A percentile compares a stretch with the other conserved stretches of the same genome.
Evolutionary conservation across 768 basidiomycete species (phyloP).

Genomic region (Lepiota subincarnata): DNA sequence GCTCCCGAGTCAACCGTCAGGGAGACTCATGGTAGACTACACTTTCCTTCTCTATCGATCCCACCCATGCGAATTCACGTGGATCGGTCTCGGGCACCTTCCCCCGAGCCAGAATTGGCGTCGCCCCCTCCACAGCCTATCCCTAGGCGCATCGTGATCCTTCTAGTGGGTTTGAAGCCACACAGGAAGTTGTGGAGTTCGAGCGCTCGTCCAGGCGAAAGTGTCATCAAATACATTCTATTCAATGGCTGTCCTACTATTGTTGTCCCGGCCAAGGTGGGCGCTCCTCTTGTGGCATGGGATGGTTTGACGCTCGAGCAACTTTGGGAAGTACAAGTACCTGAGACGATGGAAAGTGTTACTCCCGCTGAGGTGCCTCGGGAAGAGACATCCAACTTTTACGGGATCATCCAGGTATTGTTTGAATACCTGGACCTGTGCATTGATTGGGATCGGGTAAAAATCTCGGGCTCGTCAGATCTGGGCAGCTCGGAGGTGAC

Average conservation of each 20-base stretch:
- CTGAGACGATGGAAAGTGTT: constrained; percentile 27
- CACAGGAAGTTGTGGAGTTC: constrained; percentile 58
- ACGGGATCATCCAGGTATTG: constrained; percentile 51
- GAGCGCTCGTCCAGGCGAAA: constrained; percentile 55
- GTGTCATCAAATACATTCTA: constrained; percentile 58
- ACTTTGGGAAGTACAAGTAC: constrained; percentile 49
- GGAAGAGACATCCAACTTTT: constrained; percentile 34
- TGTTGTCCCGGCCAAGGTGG: constrained; percentile 54
- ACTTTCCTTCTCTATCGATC: constrained; percentile 24
- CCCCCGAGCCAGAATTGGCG: constrained; percentile 37
- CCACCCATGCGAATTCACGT: constrained; percentile 42
- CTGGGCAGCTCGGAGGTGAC: not conserved
- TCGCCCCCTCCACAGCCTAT: constrained; percentile 35
- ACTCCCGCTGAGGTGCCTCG: not conserved
- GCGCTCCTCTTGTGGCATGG: constrained; percentile 64
- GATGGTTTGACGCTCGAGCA: constrained; percentile 55
- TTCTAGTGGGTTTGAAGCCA: constrained; percentile 56
- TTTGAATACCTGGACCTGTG: constrained; percentile 60
- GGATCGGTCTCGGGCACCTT: constrained; percentile 45
- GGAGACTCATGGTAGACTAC: constrained; percentile 11
- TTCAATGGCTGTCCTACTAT: constrained; percentile 59
- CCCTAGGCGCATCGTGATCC: constrained; percentile 54
- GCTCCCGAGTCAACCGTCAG: constrained; percentile 14
- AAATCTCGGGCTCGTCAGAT: constrained; percentile 20
- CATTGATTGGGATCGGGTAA: constrained; percentile 56